Percentiles rank a stretch among this genome's conserved stretches.
phyloP scores from a whole-genome alignment of 257 asterid species.

The Capsicum chinense region DNA sequence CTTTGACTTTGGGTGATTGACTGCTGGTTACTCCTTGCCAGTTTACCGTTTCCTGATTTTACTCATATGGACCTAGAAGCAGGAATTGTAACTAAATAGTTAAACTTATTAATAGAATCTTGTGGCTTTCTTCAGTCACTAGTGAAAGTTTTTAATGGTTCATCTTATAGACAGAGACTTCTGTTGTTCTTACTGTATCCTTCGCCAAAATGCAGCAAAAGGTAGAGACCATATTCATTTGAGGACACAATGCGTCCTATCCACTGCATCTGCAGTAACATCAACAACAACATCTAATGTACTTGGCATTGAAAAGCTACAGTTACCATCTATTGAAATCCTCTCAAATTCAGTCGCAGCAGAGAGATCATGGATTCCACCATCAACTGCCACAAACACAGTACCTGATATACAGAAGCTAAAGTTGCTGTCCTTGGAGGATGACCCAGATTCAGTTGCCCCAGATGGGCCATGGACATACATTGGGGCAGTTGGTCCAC shows the following conservation, averaged over 20 bases:
- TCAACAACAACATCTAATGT: conserved; percentile 56
- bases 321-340: conserved; percentile 60
- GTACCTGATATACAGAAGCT: conserved; percentile 68
- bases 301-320: conserved; percentile 71
- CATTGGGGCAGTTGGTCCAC: conserved; percentile 53
- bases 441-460: conserved; percentile 54
- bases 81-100: conserved; percentile 23
- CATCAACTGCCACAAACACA: conserved; percentile 51
- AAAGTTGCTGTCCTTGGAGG: conserved; percentile 55
- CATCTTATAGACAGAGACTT: conserved; percentile 26
- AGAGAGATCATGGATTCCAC: conserved; percentile 61
- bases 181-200: conserved; percentile 34
- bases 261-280: conserved; percentile 60
- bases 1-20: neutral
- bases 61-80: conserved; percentile 10
- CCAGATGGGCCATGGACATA: conserved; percentile 60
- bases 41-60: neutral
- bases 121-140: conserved; percentile 7
- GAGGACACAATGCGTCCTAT: conserved; percentile 72
- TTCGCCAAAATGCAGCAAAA: conserved; percentile 69
- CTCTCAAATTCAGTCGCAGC: conserved; percentile 53
- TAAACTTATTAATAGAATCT: conserved; percentile 4
- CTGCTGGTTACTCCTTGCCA: neutral
- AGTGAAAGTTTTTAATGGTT: conserved; percentile 21
- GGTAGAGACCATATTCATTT: conserved; percentile 55